phyloP scores from a whole-genome alignment of 2,329 filamentous ascomycete species.

The Mariannaea sp. region DNA sequence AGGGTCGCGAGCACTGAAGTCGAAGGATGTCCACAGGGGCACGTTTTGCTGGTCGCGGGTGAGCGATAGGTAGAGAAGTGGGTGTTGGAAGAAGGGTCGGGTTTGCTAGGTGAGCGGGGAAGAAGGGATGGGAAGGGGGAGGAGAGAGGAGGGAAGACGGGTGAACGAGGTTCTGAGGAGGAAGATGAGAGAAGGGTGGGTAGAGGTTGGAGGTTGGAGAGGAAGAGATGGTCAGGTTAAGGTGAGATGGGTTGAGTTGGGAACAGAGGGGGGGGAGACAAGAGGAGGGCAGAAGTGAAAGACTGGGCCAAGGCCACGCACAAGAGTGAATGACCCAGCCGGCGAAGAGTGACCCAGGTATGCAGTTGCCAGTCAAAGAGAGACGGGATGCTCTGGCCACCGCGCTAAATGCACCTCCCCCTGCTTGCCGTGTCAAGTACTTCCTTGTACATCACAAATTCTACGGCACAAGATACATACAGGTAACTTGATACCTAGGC shows the following conservation, averaged over 20 bases:
- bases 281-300: conserved; percentile 11
- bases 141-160: conserved; percentile 25
- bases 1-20: conserved; percentile 37
- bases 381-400: conserved; percentile 24
- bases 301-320: conserved; percentile 26
- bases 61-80: conserved; percentile 21
- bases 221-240: conserved; percentile 39
- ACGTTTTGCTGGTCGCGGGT: conserved; percentile 16
- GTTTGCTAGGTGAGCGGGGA: conserved; percentile 29
- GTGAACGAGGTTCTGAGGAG: conserved; percentile 10
- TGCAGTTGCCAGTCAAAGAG: conserved; percentile 16
- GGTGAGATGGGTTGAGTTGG: conserved; percentile 31
- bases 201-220: conserved; percentile 37
- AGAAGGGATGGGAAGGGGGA: conserved; percentile 31
- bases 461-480: background rate
- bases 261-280: conserved; percentile 23
- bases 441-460: conserved; percentile 8
- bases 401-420: conserved; percentile 5
- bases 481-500: background rate
- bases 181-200: conserved; percentile 34
- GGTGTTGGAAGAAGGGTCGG: conserved; percentile 26
- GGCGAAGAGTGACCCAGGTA: conserved; percentile 16
- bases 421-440: background rate
- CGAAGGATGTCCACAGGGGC: conserved; percentile 28
- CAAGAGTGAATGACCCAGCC: conserved; percentile 19